Conservation (phyloP, 2,329 filamentous ascomycete species). For the Pestalotiopsis fici region DNA sequence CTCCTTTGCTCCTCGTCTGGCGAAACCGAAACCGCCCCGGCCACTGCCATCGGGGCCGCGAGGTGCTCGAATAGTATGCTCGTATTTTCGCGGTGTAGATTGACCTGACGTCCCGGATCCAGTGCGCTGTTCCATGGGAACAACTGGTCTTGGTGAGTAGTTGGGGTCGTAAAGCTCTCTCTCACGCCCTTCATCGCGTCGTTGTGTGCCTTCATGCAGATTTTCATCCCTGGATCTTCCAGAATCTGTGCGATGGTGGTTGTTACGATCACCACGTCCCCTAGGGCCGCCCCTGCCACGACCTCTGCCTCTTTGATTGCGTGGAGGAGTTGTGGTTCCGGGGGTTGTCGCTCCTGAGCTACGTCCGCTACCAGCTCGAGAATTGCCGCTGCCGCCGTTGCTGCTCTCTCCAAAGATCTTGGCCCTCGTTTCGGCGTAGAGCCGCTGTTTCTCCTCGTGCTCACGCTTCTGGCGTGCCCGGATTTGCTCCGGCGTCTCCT, state of each 20-base stretch:
- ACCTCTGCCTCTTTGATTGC: slow-evolving; percentile 50
- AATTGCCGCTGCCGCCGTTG: slow-evolving; percentile 28
- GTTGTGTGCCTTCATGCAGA: slow-evolving; percentile 26
- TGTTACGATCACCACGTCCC: slow-evolving; percentile 35
- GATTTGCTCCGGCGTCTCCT: slow-evolving; percentile 74
- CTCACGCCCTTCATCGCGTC: slow-evolving; percentile 35
- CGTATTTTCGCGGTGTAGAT: slow-evolving; percentile 56
- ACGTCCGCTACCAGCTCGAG: slow-evolving; percentile 5
- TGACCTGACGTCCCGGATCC: slow-evolving; percentile 38
- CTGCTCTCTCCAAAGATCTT: slow-evolving; percentile 70
- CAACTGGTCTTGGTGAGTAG: slow-evolving; percentile 65
- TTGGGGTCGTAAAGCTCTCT: slow-evolving; percentile 74
- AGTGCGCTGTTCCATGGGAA: slow-evolving; percentile 42
- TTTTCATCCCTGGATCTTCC: background rate
- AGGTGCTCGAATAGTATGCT: slow-evolving; percentile 72
- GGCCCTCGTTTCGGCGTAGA: slow-evolving; percentile 86
- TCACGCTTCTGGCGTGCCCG: slow-evolving; percentile 77
- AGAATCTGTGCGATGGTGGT: slow-evolving; percentile 21
- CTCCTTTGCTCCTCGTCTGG: slow-evolving; percentile 59
- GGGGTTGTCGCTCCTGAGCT: slow-evolving; percentile 62
- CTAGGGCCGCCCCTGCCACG: slow-evolving; percentile 45
- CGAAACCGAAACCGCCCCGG: slow-evolving; percentile 77
- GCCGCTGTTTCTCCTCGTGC: slow-evolving; percentile 84
- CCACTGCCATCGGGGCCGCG: slow-evolving; percentile 77
- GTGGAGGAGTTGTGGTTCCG: slow-evolving; percentile 62